Conservation (phyloP, 495 filamentous ascomycete species). For the Saxophila tyrrhenica region DNA sequence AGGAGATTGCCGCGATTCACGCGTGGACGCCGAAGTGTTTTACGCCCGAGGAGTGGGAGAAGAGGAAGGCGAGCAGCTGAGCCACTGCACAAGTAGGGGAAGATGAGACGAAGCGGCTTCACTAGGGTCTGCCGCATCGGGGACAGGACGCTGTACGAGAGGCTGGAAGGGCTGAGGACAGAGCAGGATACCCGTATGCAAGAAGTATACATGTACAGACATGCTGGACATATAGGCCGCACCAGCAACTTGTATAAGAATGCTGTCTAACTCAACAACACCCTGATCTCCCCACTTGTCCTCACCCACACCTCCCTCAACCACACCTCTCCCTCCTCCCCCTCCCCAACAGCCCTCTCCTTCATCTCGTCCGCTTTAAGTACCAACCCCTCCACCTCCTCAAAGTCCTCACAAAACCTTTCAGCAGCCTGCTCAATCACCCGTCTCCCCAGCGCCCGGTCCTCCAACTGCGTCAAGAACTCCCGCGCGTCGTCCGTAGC, state of each 20-base stretch:
- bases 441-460: conserved; percentile 54
- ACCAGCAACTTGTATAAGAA: no score
- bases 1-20: conserved; percentile 91
- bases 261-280: conserved; percentile 59
- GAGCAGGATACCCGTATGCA: no score
- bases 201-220: no score
- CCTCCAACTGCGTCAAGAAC: conserved; percentile 61
- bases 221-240: no score
- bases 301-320: conserved; percentile 65
- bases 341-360: conserved; percentile 24
- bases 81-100: neutral
- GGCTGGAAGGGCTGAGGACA: no score
- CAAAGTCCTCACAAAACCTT: conserved; percentile 82
- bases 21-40: conserved; percentile 98
- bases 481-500: conserved; percentile 85
- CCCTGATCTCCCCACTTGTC: conserved; percentile 74
- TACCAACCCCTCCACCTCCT: conserved; percentile 66
- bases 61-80: conserved; percentile 35
- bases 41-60: conserved; percentile 88
- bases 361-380: conserved; percentile 44
- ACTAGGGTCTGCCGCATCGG: no score
- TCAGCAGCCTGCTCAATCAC: conserved; percentile 77
- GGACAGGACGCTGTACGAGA: no score
- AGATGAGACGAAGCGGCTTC: neutral
- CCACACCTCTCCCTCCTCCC: conserved; percentile 31